These are phyloP conservation scores for Cetraspora pellucida DNA, from an alignment of 192 early-diverging fungal species.

Conservation along the genomic window DNA sequence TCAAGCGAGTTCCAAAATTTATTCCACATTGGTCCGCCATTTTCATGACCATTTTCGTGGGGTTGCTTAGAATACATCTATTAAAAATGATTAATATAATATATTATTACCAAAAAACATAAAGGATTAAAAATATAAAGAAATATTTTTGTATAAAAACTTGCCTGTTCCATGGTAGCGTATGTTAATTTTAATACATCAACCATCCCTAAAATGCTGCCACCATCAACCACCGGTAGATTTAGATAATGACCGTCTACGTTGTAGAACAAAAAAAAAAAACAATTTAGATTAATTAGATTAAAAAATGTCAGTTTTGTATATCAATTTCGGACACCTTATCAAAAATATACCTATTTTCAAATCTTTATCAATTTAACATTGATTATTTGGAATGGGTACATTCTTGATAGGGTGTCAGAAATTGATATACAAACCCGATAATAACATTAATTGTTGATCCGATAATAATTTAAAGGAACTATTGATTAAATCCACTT, in stretches of 20 bases:
- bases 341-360: too few species aligned
- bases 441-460: background rate
- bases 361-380: too few species aligned
- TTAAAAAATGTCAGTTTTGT: background rate
- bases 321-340: too few species aligned
- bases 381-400: too few species aligned
- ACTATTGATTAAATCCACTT: background rate
- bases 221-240: conserved; percentile 76
- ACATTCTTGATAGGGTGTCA: too few species aligned
- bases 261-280: background rate
- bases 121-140: background rate
- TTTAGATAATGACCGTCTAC: conserved; percentile 83
- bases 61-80: conserved; percentile 56
- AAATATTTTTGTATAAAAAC: conserved; percentile 39
- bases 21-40: conserved; percentile 72
- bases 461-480: background rate
- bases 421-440: too few species aligned
- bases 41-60: conserved; percentile 45
- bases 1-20: conserved; percentile 77
- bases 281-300: background rate
- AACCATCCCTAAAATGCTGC: conserved; percentile 74
- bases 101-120: background rate
- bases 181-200: conserved; percentile 85
- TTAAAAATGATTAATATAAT: background rate
- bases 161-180: conserved; percentile 79